Percentiles rank a stretch among this genome's conserved stretches.
These are phyloP conservation scores for Pseudogymnoascus sp. DNA, from an alignment of 2,329 filamentous ascomycete genomes.

Conservation along the genomic window DNA sequence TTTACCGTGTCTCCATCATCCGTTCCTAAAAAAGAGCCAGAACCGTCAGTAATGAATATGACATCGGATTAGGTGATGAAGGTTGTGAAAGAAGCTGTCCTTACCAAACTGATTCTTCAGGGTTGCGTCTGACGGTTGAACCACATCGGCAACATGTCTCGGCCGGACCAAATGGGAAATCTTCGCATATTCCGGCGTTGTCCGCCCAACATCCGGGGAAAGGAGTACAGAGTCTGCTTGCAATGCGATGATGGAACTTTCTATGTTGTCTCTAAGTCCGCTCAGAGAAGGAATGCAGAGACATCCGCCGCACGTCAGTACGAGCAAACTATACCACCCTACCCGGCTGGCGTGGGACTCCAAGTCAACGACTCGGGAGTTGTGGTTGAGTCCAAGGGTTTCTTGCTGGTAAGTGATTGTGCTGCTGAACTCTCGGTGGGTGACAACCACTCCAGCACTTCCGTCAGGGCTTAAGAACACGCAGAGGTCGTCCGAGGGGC, in stretches of 20 bases:
- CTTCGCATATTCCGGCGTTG: neutral
- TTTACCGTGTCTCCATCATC: neutral
- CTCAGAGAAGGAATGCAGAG: conserved; percentile 16
- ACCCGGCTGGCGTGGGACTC: neutral
- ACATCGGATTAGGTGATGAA: neutral
- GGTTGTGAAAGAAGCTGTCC: neutral
- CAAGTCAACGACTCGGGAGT: neutral
- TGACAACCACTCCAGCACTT: neutral
- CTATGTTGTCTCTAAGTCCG: neutral
- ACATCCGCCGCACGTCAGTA: conserved; percentile 13
- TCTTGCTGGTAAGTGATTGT: neutral
- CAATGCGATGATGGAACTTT: neutral
- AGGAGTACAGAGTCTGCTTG: neutral
- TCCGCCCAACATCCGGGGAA: neutral
- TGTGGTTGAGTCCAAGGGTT: neutral
- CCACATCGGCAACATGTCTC: neutral
- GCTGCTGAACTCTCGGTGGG: neutral
- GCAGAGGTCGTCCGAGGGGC: neutral
- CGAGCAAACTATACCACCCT: neutral
- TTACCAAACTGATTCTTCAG: neutral
- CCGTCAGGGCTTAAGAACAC: neutral
- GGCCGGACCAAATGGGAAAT: neutral
- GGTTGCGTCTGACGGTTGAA: neutral
- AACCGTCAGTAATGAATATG: neutral
- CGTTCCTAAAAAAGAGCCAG: neutral